Evolutionary conservation across 805 yeast genomes (phyloP).

Genomic region (Metschnikowia noctiluminum): DNA sequence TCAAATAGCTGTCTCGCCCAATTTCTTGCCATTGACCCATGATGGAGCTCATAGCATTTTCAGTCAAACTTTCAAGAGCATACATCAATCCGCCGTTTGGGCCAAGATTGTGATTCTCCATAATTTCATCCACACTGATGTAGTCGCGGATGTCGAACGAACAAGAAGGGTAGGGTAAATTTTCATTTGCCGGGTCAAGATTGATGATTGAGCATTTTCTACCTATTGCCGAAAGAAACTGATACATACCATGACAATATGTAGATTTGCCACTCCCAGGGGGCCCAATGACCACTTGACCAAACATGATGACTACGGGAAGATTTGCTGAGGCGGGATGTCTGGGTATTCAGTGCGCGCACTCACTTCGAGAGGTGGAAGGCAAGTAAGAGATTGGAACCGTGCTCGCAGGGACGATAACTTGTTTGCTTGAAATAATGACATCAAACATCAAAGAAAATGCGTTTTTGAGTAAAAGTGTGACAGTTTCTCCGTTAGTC

Average conservation of each 20-base stretch:
- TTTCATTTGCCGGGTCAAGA: constrained; percentile 89
- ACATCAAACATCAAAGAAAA: constrained; percentile 33
- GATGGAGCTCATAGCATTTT: constrained; percentile 44
- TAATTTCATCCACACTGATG: constrained; percentile 70
- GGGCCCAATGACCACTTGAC: constrained; percentile 94
- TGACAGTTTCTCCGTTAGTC: constrained; percentile 93
- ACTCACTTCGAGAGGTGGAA: constrained; percentile 4
- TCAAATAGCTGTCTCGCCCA: constrained; percentile 52
- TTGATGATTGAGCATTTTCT: constrained; percentile 81
- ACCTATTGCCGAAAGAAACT: constrained; percentile 92
- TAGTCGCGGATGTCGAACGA: constrained; percentile 77
- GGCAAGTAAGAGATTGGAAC: too few species aligned
- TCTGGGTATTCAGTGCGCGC: constrained; percentile 11
- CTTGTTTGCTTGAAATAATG: constrained; percentile 10
- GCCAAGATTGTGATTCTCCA: constrained; percentile 69
- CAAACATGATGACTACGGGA: constrained; percentile 45
- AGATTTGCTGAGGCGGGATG: not conserved
- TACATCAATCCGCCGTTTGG: constrained; percentile 91
- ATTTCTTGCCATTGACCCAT: constrained; percentile 29
- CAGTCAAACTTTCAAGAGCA: constrained; percentile 70
- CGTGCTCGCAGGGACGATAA: not conserved
- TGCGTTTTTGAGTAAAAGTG: constrained; percentile 50
- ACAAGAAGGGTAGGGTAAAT: constrained; percentile 59
- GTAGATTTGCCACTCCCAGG: constrained; percentile 98
- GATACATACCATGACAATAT: constrained; percentile 87